Conservation (phyloP, 139 green algal genomes). For the Dunaliella sp. region DNA sequence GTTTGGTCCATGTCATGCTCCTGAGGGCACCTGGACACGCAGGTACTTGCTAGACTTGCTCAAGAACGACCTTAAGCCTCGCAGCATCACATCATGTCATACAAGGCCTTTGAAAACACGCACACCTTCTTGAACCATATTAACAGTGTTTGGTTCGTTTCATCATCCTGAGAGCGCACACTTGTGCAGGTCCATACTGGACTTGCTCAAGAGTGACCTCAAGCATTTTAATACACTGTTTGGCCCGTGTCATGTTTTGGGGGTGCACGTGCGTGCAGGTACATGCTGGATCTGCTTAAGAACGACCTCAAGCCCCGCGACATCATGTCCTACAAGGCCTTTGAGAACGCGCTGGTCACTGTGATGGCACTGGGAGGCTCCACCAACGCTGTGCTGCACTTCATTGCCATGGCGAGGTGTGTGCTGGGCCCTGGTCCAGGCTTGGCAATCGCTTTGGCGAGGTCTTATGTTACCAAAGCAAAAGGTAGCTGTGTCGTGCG, state of each 20-base stretch:
- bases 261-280: conserved; percentile 38
- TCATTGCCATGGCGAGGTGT: conserved; percentile 78
- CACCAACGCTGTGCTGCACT: conserved; percentile 94
- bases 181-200: conserved; percentile 73
- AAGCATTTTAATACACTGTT: no score
- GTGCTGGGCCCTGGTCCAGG: no score
- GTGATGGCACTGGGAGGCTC: conserved; percentile 92
- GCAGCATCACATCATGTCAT: conserved; percentile 98
- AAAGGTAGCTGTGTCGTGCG: no score
- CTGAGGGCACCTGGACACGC: no score
- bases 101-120: conserved; percentile 93
- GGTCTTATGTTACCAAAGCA: no score
- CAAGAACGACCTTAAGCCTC: conserved; percentile 88
- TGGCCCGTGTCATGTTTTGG: no score
- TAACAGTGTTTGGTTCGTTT: no score
- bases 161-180: no score
- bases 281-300: conserved; percentile 83
- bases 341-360: conserved; percentile 95
- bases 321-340: conserved; percentile 93
- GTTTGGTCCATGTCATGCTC: no score
- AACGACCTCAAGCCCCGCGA: conserved; percentile 91
- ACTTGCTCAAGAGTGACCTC: conserved; percentile 86
- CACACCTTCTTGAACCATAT: no score
- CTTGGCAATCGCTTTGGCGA: no score
- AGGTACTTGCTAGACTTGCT: conserved; percentile 80